Evolutionary conservation across 768 basidiomycete species (phyloP).

Genomic region (Auricularia auricula-judae): DNA sequence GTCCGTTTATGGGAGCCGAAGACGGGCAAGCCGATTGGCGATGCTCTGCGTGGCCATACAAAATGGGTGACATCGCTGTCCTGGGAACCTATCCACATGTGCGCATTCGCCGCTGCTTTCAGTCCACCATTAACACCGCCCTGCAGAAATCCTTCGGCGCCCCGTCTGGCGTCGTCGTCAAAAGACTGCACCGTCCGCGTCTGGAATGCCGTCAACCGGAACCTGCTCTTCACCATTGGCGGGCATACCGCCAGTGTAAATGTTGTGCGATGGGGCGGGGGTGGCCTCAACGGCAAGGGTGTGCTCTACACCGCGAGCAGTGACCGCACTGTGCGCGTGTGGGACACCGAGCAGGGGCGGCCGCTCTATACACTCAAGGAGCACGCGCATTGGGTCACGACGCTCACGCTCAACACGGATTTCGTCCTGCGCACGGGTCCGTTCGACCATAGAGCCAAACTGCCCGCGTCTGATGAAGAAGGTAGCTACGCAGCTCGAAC

Average conservation of each 20-base stretch:
- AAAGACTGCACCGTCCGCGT: slow-evolving; percentile 96
- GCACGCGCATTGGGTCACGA: slow-evolving; percentile 99
- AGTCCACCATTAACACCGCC: slow-evolving; percentile 6
- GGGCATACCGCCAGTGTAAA: slow-evolving; percentile 94
- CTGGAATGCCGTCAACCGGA: slow-evolving; percentile 69
- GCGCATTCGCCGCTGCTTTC: not conserved
- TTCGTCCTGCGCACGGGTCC: slow-evolving; percentile 92
- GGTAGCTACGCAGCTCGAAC: slow-evolving; percentile 34
- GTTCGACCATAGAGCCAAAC: slow-evolving; percentile 79
- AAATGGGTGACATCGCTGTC: slow-evolving; percentile 95
- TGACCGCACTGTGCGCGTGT: slow-evolving; percentile 87
- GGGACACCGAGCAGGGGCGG: slow-evolving; percentile 89
- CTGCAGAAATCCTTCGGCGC: slow-evolving; percentile 58
- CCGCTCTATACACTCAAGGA: slow-evolving; percentile 79
- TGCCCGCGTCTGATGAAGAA: slow-evolving; percentile 70
- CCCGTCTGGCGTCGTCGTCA: slow-evolving; percentile 87
- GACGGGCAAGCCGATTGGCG: slow-evolving; percentile 78
- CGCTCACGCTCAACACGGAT: slow-evolving; percentile 89
- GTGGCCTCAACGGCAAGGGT: slow-evolving; percentile 45
- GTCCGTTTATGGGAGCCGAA: slow-evolving; percentile 87
- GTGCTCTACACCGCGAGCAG: slow-evolving; percentile 92
- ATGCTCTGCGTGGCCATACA: slow-evolving; percentile 82
- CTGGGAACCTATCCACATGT: slow-evolving; percentile 96
- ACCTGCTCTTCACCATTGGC: slow-evolving; percentile 73
- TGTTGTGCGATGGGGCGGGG: slow-evolving; percentile 92